A percentile compares a stretch with the other conserved stretches of the same genome.
These are phyloP conservation scores for Starmera stellimalicola DNA, from an alignment of 1,139 yeast species.

Conservation along the genomic window DNA sequence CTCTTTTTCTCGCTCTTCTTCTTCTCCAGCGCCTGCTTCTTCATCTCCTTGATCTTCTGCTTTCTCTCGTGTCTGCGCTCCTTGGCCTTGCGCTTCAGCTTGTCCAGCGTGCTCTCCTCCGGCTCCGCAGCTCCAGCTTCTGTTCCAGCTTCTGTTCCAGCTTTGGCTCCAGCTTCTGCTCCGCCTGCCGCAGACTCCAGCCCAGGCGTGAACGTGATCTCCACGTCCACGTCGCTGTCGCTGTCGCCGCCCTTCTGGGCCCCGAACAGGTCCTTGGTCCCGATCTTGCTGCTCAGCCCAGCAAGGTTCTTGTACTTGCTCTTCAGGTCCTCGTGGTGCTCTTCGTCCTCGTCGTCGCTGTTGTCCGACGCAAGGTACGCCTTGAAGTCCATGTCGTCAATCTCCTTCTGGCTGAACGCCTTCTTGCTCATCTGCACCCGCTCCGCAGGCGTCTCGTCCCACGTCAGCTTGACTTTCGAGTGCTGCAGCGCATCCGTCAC, in stretches of 20 bases:
- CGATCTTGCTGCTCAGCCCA: constrained; percentile 35
- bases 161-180: constrained; percentile 20
- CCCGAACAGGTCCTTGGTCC: constrained; percentile 22
- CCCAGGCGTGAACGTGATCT: constrained; percentile 92
- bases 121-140: constrained; percentile 30
- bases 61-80: constrained; percentile 82
- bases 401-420: constrained; percentile 81
- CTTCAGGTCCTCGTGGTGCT: constrained; percentile 29
- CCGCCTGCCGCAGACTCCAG: constrained; percentile 44
- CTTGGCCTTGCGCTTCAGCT: constrained; percentile 79
- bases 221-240: constrained; percentile 74
- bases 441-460: constrained; percentile 98
- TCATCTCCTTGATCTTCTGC: constrained; percentile 56
- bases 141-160: constrained; percentile 5
- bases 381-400: constrained; percentile 93
- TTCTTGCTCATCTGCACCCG: constrained; percentile 70
- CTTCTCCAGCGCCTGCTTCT: constrained; percentile 29
- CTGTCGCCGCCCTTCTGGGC: constrained; percentile 32
- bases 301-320: constrained; percentile 60
- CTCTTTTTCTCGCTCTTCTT: constrained; percentile 18
- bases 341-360: constrained; percentile 44
- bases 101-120: constrained; percentile 75
- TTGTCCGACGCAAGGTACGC: constrained; percentile 91
- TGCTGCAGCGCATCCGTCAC: constrained; percentile 92
- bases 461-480: constrained; percentile 84